Conservation (phyloP, 2,329 filamentous ascomycete genomes). For the Lasiodiplodia hormozganensis region DNA sequence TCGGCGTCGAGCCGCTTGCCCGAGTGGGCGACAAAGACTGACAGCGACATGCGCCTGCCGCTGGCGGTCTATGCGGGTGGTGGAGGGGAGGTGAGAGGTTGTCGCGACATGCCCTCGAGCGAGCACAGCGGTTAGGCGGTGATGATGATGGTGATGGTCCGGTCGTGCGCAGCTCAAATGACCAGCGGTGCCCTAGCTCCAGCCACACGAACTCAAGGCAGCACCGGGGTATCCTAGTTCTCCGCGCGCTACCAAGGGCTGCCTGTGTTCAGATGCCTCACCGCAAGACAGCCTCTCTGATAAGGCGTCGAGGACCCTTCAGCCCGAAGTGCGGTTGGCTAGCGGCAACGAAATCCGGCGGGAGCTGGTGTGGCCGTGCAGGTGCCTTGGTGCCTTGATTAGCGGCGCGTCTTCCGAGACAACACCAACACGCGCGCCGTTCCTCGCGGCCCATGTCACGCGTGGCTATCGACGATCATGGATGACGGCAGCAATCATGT, state of each 20-base stretch:
- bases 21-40: slow-evolving; percentile 91
- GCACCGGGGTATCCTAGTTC: slow-evolving; percentile 1
- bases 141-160: slow-evolving; percentile 35
- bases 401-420: slow-evolving; percentile 24
- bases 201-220: slow-evolving; percentile 8
- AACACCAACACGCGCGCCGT: slow-evolving; percentile 25
- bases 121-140: slow-evolving; percentile 22
- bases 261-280: neutral
- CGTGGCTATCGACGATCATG: slow-evolving; percentile 26
- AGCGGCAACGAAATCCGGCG: slow-evolving; percentile 10
- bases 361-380: slow-evolving; percentile 12
- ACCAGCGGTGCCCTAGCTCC: slow-evolving; percentile 23
- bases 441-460: slow-evolving; percentile 24
- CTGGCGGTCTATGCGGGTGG: slow-evolving; percentile 15
- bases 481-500: slow-evolving; percentile 14
- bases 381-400: neutral
- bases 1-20: slow-evolving; percentile 85
- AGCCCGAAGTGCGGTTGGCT: neutral
- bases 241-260: neutral
- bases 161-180: slow-evolving; percentile 31
- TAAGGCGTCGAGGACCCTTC: neutral
- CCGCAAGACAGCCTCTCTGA: neutral
- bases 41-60: slow-evolving; percentile 75
- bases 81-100: slow-evolving; percentile 4
- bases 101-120: slow-evolving; percentile 21